Evolutionary conservation across 176 grass and related monocot genomes (phyloP).

Genomic region (Dendrocalamus sinicus): DNA sequence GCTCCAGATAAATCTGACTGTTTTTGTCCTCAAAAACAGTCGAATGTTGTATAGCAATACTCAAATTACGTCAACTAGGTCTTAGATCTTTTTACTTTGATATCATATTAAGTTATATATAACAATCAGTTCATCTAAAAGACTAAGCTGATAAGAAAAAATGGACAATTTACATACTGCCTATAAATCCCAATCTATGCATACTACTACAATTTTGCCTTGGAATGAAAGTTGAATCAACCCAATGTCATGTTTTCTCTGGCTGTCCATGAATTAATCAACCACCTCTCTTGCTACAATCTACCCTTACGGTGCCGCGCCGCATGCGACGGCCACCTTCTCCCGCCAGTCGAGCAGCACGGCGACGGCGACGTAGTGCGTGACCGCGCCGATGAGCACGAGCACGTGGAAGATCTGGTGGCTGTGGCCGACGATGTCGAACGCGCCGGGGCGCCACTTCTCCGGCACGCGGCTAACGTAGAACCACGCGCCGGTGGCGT

Average conservation of each 20-base stretch:
- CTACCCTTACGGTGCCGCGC: slow-evolving; percentile 8
- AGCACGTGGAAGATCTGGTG: slow-evolving; percentile 98
- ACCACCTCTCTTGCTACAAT: neutral
- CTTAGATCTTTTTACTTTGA: no score
- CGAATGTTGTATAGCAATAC: no score
- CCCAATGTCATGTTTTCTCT: neutral
- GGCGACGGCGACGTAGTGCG: slow-evolving; percentile 70
- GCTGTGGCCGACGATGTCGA: slow-evolving; percentile 85
- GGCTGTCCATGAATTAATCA: neutral
- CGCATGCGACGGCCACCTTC: slow-evolving; percentile 48
- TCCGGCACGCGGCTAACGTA: slow-evolving; percentile 91
- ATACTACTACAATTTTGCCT: neutral
- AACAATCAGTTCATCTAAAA: no score
- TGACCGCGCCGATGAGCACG: slow-evolving; percentile 72
- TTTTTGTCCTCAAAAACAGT: no score
- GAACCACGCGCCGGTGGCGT: slow-evolving; percentile 65
- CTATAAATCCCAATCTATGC: slow-evolving; percentile 14
- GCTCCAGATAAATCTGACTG: no score
- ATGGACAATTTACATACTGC: neutral
- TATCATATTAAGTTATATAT: no score
- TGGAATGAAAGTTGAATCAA: slow-evolving; percentile 27
- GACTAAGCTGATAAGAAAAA: no score
- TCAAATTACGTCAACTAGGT: no score
- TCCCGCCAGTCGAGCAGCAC: slow-evolving; percentile 77
- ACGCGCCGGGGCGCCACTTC: slow-evolving; percentile 75